Evolutionary conservation across 306 rosid genomes (phyloP), one percentile per base, ranked within the genome.

Genomic region (Ochetophila trinervis): DNA sequence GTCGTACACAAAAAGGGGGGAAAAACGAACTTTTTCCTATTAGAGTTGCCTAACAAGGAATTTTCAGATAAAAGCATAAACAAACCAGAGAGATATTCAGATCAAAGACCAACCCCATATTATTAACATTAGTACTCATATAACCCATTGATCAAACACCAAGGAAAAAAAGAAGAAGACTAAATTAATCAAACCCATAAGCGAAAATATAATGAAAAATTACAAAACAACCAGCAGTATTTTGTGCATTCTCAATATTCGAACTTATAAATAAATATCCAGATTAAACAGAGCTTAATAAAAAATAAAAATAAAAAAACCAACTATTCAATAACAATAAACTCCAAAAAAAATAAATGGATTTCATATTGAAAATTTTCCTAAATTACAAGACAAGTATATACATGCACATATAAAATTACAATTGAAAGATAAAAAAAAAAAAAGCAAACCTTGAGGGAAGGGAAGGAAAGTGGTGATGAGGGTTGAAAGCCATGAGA

Each of bases 401-500:
- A 16, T n/a, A 2, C 36, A 5, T 9, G 32, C 20, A 8, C 21
- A 47, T 4, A 6, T 5, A 42, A 21, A 27, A 57, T 7, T 4
- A 48, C 1, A 17, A 2, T n/a, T n/a, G n/a, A 17, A 4, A 11
- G 16, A 8, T 5, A 12, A 4, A 34, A 18, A 14, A 11, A 12
- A 20, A 7, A 50, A 24, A 32, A 4, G 64, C 52, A 0, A 61
- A 86, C 87, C 84, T 83, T 24, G 84, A 79, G 30, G 78, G 74
- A 1, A 54, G 64, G 36, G 92, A 79, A 62, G 88, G 76, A 58
- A 82, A 79, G 11, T 50, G 34, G 53, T 80, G 80, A 60, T 84
- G 80, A 67, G 87, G 69, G 34, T 89, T 74, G 56, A 77, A 86
- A 6, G 88, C 93, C 89, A 74, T 66, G 48, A 92, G 93, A 61